A percentile compares a stretch with the other conserved stretches of the same genome.
phyloP scores from a whole-genome alignment of 306 rosid species.

The Vigna mungo region DNA sequence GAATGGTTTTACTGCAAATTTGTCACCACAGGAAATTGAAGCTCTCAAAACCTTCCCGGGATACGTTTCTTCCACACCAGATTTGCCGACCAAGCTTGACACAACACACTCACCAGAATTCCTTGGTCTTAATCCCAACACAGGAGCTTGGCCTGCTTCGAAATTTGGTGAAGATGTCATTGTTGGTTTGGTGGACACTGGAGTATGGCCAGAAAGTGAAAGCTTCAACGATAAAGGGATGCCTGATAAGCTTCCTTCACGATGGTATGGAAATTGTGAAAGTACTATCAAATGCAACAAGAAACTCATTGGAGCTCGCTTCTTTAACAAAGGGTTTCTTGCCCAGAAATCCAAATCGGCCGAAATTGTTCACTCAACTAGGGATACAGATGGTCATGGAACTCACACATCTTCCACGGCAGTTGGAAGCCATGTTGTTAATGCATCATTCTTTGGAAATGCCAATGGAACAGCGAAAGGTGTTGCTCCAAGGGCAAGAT shows the following conservation, averaged over 20 bases:
- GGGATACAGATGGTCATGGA: slow-evolving; percentile 60
- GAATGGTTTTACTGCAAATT: slow-evolving; percentile 67
- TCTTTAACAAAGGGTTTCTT: slow-evolving; percentile 62
- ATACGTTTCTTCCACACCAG: slow-evolving; percentile 54
- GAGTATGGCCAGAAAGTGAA: not conserved
- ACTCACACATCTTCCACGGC: slow-evolving; percentile 75
- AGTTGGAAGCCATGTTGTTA: slow-evolving; percentile 54
- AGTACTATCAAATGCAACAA: slow-evolving; percentile 64
- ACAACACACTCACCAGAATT: slow-evolving; percentile 49
- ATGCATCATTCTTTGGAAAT: slow-evolving; percentile 64
- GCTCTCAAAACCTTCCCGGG: slow-evolving; percentile 58
- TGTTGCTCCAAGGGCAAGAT: slow-evolving; percentile 60
- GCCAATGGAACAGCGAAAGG: slow-evolving; percentile 61
- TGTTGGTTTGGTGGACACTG: slow-evolving; percentile 16
- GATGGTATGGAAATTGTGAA: slow-evolving; percentile 72
- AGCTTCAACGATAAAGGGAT: slow-evolving; percentile 46
- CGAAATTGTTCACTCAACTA: not conserved
- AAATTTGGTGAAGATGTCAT: slow-evolving; percentile 61
- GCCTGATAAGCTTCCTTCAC: slow-evolving; percentile 50
- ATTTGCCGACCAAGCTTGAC: slow-evolving; percentile 49
- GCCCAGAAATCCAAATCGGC: slow-evolving; percentile 46
- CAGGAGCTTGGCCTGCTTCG: slow-evolving; percentile 57
- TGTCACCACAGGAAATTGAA: slow-evolving; percentile 58
- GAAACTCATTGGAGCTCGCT: slow-evolving; percentile 71
- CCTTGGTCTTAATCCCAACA: slow-evolving; percentile 53